Evolutionary conservation across 2,329 filamentous ascomycete species (phyloP).

Genomic region (Penicillium frequentans): DNA sequence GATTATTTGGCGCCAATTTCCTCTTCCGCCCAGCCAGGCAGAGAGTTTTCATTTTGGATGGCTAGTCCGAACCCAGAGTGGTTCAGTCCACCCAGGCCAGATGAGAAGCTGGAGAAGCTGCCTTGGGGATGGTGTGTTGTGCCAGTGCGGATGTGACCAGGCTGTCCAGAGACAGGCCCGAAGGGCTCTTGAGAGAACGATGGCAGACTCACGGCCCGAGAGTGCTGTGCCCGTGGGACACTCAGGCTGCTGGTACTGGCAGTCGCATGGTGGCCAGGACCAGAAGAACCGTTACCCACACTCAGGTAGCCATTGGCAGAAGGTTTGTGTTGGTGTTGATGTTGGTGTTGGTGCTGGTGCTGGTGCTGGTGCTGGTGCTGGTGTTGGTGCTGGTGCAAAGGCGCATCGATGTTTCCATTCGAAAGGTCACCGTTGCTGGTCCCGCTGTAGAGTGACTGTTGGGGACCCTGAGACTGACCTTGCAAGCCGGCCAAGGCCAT

Average conservation of each 20-base stretch:
- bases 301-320: constrained; percentile 64
- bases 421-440: constrained; percentile 65
- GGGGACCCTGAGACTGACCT: constrained; percentile 67
- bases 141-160: constrained; percentile 35
- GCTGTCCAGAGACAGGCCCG: constrained; percentile 41
- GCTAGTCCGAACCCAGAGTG: constrained; percentile 60
- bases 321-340: constrained; percentile 33
- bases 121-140: constrained; percentile 46
- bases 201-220: constrained; percentile 85
- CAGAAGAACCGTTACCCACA: constrained; percentile 50
- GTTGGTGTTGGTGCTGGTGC: not conserved
- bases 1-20: constrained; percentile 58
- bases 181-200: constrained; percentile 64
- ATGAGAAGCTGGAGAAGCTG: constrained; percentile 60
- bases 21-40: constrained; percentile 65
- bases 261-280: constrained; percentile 70
- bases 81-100: constrained; percentile 59
- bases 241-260: constrained; percentile 61
- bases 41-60: constrained; percentile 57
- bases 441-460: constrained; percentile 77
- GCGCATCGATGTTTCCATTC: constrained; percentile 52
- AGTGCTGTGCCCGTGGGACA: constrained; percentile 61
- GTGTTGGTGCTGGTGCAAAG: constrained; percentile 48
- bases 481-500: constrained; percentile 47
- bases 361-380: constrained; percentile 42